A percentile compares a stretch with the other conserved stretches of the same genome.
phyloP scores from a whole-genome alignment of 202 grass and related monocot species.

The Schoenoplectus tabernaemontani region DNA sequence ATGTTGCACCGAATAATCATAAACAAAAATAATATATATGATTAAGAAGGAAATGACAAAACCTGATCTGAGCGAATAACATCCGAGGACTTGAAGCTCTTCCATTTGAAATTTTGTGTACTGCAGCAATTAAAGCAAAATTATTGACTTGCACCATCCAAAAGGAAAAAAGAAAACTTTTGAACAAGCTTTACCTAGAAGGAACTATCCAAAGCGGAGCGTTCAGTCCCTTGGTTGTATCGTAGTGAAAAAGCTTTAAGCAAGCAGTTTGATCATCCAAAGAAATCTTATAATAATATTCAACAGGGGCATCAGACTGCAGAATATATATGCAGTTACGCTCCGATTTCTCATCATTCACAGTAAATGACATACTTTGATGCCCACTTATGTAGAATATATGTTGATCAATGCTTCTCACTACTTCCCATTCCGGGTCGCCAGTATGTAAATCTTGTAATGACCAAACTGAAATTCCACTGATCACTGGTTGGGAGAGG shows the following conservation, averaged over 20 bases:
- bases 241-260: background rate
- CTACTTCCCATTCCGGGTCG: background rate
- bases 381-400: background rate
- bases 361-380: background rate
- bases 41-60: too few species aligned
- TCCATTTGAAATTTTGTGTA: too few species aligned
- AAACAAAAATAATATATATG: too few species aligned
- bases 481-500: background rate
- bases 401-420: background rate
- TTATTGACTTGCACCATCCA: too few species aligned
- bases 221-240: background rate
- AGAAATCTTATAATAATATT: background rate
- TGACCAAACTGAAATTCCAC: background rate
- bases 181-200: background rate
- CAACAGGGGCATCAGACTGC: background rate
- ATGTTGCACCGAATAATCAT: too few species aligned
- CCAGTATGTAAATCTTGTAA: background rate
- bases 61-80: too few species aligned
- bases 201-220: background rate
- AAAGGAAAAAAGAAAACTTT: background rate
- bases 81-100: too few species aligned
- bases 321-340: background rate
- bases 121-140: too few species aligned
- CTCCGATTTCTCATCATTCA: background rate
- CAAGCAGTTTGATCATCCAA: background rate